Percentiles rank a stretch among this genome's conserved stretches.
These are phyloP conservation scores for Aphanomyces invadans DNA, from an alignment of 352 stramenopile species.

Conservation along the genomic window DNA sequence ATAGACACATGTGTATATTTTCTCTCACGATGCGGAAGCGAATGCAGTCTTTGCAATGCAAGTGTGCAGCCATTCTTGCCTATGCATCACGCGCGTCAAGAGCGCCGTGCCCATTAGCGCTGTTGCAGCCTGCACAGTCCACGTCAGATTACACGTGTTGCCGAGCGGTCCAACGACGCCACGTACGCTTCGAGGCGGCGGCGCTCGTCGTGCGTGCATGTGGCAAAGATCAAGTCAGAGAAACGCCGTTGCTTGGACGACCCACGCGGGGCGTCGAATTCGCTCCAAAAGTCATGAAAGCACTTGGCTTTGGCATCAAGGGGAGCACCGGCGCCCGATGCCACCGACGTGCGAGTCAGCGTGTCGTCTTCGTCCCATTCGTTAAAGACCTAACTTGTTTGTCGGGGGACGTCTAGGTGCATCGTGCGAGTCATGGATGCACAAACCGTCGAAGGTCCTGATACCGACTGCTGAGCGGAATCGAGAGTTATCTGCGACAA, in stretches of 20 bases:
- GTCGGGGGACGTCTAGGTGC: too few species aligned
- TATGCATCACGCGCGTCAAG: too few species aligned
- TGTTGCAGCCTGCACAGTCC: too few species aligned
- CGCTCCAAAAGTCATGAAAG: neutral
- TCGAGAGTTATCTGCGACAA: too few species aligned
- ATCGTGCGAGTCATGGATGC: too few species aligned
- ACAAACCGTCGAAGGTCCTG: too few species aligned
- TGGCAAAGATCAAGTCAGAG: neutral
- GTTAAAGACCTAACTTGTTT: neutral
- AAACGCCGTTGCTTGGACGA: neutral
- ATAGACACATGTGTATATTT: too few species aligned
- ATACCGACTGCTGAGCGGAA: too few species aligned
- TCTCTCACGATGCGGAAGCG: too few species aligned
- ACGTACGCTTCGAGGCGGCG: neutral
- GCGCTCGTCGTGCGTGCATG: neutral
- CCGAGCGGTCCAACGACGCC: neutral
- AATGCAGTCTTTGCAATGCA: too few species aligned
- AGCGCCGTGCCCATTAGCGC: too few species aligned
- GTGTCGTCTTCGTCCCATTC: neutral
- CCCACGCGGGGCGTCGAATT: neutral
- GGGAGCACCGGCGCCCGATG: neutral
- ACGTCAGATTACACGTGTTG: neutral
- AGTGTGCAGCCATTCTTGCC: too few species aligned
- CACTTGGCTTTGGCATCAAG: neutral
- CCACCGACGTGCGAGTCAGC: neutral